A percentile compares a stretch with the other conserved stretches of the same genome.
phyloP scores from a whole-genome alignment of 352 stramenopile genomes.

The Globisporangium camurandrum region DNA sequence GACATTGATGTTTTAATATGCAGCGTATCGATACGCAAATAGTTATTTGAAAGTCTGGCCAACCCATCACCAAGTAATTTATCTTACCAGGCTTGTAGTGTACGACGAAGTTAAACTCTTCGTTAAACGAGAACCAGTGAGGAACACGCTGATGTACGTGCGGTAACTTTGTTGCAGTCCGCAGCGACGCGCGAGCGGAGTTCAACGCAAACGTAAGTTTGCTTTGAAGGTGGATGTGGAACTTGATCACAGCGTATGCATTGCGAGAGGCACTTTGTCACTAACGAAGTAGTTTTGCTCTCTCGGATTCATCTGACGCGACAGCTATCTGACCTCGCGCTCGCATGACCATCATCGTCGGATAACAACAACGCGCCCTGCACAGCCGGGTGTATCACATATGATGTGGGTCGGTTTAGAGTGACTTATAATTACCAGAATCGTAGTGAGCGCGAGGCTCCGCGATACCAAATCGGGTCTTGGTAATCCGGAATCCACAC shows the following conservation, averaged over 20 bases:
- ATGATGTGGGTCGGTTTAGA: too few relatives aligned
- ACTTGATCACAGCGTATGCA: not conserved
- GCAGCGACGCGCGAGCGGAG: not conserved
- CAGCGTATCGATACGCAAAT: too few relatives aligned
- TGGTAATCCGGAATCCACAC: too few relatives aligned
- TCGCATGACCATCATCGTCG: not conserved
- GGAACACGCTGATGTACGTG: not conserved
- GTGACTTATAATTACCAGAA: too few relatives aligned
- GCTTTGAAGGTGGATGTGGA: not conserved
- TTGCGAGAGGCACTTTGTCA: not conserved
- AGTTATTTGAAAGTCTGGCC: too few relatives aligned
- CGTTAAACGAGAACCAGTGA: not conserved
- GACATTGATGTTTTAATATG: too few relatives aligned
- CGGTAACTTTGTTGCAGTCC: not conserved
- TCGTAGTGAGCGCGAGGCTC: too few relatives aligned
- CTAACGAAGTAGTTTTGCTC: not conserved
- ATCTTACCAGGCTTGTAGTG: not conserved
- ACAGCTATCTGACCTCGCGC: not conserved
- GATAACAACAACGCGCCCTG: not conserved
- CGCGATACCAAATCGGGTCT: too few relatives aligned
- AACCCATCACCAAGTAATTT: too few relatives aligned
- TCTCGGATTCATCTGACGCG: not conserved
- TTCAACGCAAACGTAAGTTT: not conserved
- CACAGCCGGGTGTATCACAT: too few relatives aligned
- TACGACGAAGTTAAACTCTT: not conserved